Conservation (phyloP, 83 land plant genomes). For the Larix sibirica region DNA sequence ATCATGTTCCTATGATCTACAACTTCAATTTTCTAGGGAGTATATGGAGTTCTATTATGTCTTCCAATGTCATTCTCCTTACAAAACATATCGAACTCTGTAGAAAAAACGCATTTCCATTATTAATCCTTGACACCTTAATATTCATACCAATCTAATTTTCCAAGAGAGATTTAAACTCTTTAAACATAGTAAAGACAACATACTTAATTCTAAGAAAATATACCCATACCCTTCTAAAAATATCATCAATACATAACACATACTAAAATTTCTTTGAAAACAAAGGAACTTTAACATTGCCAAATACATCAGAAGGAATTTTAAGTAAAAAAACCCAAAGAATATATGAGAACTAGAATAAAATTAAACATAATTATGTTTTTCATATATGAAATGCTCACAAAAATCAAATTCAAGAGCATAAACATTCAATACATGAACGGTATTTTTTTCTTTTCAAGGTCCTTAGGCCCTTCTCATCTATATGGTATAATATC, state of each 20-base stretch:
- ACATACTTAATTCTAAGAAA: neutral
- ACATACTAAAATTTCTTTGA: neutral
- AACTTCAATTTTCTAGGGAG: conserved; percentile 24
- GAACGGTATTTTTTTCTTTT: neutral
- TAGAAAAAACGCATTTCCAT: neutral
- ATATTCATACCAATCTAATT: neutral
- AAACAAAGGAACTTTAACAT: neutral
- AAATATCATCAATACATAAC: neutral
- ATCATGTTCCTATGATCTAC: conserved; percentile 24
- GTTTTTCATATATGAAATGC: too few species aligned
- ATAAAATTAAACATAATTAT: too few species aligned
- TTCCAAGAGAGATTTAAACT: neutral
- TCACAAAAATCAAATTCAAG: too few species aligned
- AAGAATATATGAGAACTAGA: neutral
- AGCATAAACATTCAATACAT: too few species aligned
- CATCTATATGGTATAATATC: neutral
- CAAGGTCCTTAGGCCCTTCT: neutral
- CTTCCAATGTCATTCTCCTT: conserved; percentile 6
- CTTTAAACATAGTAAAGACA: neutral
- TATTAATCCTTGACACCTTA: neutral
- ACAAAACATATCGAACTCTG: conserved; percentile 1
- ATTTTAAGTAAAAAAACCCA: neutral
- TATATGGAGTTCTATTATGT: neutral
- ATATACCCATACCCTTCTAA: neutral
- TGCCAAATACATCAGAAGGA: neutral